Conservation (phyloP, 176 grass and related monocot species). For the Carex cristatella region DNA sequence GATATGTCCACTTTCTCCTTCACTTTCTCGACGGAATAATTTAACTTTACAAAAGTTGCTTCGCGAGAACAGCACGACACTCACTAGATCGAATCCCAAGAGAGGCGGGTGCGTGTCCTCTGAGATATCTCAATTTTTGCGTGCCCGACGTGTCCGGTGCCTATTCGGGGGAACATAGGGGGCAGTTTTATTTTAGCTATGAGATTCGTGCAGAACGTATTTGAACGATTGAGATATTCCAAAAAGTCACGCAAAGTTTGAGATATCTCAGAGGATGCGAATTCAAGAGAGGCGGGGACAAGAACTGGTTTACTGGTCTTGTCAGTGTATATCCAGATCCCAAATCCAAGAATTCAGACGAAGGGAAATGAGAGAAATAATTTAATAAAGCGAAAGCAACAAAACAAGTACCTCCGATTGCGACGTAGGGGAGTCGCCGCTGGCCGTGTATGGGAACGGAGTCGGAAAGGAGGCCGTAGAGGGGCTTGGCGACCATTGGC, state of each 20-base stretch:
- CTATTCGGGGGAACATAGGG: too few species aligned
- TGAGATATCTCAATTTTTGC: too few species aligned
- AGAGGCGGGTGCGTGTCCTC: not conserved
- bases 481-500: constrained; percentile 93
- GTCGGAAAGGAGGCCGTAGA: constrained; percentile 79
- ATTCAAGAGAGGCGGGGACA: not conserved
- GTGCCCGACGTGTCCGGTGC: too few species aligned
- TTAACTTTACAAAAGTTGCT: not conserved
- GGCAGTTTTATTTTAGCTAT: too few species aligned
- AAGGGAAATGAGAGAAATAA: not conserved
- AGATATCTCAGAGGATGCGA: too few species aligned
- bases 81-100: not conserved
- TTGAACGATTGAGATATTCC: too few species aligned
- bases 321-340: not conserved
- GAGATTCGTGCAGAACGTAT: too few species aligned
- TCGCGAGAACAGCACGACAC: constrained; percentile 4
- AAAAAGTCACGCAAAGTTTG: too few species aligned
- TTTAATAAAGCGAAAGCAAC: not conserved
- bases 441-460: constrained; percentile 60
- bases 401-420: constrained; percentile 58
- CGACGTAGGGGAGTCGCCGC: constrained; percentile 81
- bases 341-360: not conserved
- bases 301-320: not conserved
- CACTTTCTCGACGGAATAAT: not conserved
- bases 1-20: not conserved